phyloP scores from a whole-genome alignment of 1,139 yeast species.

The Diutina siamensis region DNA sequence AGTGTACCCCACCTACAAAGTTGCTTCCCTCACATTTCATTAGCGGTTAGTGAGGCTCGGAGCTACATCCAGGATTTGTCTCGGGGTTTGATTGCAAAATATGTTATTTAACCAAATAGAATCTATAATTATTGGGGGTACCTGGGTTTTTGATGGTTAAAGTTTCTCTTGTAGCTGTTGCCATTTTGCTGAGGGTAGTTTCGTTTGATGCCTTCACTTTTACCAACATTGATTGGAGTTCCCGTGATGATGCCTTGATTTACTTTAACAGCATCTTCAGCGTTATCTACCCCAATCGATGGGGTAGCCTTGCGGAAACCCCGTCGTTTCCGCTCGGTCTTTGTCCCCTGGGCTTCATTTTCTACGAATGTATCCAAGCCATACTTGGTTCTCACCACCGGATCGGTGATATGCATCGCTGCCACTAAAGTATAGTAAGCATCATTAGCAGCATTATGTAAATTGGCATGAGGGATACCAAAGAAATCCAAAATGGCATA shows the following conservation, averaged over 20 bases:
- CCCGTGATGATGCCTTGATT: not conserved
- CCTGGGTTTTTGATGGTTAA: no score
- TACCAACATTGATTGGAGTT: no score
- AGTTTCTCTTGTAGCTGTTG: no score
- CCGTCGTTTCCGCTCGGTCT: not conserved
- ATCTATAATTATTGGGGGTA: no score
- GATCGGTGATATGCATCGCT: constrained; percentile 44
- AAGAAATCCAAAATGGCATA: constrained; percentile 39
- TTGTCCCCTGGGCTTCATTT: not conserved
- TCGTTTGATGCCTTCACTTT: no score
- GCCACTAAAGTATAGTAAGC: constrained; percentile 55
- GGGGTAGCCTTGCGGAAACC: not conserved
- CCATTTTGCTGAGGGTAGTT: no score
- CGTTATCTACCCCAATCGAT: not conserved
- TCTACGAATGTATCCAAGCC: constrained; percentile 15
- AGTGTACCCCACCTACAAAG: no score
- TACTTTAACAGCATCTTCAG: not conserved
- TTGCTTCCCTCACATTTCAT: no score
- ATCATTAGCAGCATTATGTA: constrained; percentile 83
- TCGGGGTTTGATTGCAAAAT: no score
- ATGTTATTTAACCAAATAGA: no score
- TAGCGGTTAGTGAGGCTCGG: no score
- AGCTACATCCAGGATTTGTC: no score
- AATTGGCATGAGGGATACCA: constrained; percentile 46
- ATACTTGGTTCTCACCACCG: constrained; percentile 26